Conservation (phyloP, 2,329 filamentous ascomycete genomes). For the Aplosporella prunicola region DNA sequence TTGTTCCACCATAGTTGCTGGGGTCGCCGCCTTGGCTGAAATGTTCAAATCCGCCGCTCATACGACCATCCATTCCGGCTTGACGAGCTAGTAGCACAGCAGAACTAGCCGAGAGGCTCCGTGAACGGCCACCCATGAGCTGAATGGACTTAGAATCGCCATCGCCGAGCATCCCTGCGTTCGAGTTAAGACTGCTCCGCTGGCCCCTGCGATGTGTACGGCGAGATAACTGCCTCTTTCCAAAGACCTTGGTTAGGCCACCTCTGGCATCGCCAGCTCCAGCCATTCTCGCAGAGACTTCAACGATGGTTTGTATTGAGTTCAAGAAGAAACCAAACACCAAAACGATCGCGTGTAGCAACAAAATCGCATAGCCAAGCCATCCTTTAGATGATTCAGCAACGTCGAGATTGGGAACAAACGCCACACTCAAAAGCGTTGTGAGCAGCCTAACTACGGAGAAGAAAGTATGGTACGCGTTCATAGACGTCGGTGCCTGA, state of each 20-base stretch:
- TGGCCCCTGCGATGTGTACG: constrained; percentile 55
- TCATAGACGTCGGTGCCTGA: constrained; percentile 89
- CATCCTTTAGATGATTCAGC: constrained; percentile 75
- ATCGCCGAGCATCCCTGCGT: constrained; percentile 65
- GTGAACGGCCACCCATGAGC: constrained; percentile 39
- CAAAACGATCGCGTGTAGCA: constrained; percentile 76
- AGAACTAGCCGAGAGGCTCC: constrained; percentile 54
- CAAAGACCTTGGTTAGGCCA: constrained; percentile 77
- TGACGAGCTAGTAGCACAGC: constrained; percentile 43
- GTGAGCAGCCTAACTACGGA: constrained; percentile 66
- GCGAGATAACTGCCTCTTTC: constrained; percentile 77
- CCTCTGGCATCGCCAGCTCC: constrained; percentile 74
- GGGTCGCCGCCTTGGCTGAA: constrained; percentile 42
- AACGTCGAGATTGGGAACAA: constrained; percentile 73
- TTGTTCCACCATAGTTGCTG: constrained; percentile 50
- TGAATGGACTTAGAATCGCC: constrained; percentile 55
- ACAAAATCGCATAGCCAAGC: constrained; percentile 86
- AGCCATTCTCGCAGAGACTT: constrained; percentile 72
- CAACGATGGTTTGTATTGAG: constrained; percentile 78
- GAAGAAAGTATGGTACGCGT: constrained; percentile 85
- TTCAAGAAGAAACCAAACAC: constrained; percentile 91
- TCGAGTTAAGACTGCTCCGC: constrained; percentile 74
- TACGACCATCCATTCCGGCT: constrained; percentile 5
- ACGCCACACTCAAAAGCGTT: constrained; percentile 47
- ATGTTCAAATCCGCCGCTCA: constrained; percentile 45